Evolutionary conservation across 108 stramenopile genomes (phyloP).

Genomic region (Epithemia pelagica): DNA sequence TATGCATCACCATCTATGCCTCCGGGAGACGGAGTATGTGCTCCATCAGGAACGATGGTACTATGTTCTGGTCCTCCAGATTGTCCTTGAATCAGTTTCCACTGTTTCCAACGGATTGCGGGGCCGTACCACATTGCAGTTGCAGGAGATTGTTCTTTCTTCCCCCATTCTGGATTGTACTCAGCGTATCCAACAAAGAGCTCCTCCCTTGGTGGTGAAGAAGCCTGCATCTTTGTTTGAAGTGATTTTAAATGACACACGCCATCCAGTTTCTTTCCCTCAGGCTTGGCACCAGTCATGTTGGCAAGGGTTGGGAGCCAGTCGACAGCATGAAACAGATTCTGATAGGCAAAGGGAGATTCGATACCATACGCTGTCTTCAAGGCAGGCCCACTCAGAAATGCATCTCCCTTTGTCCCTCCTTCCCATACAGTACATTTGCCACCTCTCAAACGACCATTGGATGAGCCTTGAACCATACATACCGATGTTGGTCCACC

Average conservation of each 20-base stretch:
- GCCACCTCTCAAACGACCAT: conserved; percentile 42
- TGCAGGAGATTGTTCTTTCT: no score
- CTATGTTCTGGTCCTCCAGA: conserved; percentile 19
- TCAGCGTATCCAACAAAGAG: conserved; percentile 24
- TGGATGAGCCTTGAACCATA: conserved; percentile 26
- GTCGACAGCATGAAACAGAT: conserved; percentile 35
- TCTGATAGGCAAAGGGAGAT: not conserved
- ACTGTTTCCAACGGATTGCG: conserved; percentile 18
- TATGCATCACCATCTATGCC: conserved; percentile 6
- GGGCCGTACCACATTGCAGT: conserved; percentile 27
- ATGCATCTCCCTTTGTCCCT: conserved; percentile 37
- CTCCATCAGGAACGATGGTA: conserved; percentile 1
- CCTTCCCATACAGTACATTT: conserved; percentile 55
- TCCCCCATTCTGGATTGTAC: not conserved
- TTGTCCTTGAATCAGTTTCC: conserved; percentile 30
- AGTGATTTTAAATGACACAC: conserved; percentile 16
- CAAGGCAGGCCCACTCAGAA: conserved; percentile 28
- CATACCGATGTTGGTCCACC: conserved; percentile 32
- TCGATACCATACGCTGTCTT: not conserved
- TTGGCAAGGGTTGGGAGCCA: conserved; percentile 36
- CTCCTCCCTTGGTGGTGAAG: conserved; percentile 16
- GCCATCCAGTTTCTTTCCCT: conserved; percentile 22
- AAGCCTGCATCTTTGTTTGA: not conserved
- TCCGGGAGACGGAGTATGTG: conserved; percentile 1
- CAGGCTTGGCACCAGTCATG: conserved; percentile 13